phyloP scores from a whole-genome alignment of 306 rosid genomes.

The Medicago lupulina region DNA sequence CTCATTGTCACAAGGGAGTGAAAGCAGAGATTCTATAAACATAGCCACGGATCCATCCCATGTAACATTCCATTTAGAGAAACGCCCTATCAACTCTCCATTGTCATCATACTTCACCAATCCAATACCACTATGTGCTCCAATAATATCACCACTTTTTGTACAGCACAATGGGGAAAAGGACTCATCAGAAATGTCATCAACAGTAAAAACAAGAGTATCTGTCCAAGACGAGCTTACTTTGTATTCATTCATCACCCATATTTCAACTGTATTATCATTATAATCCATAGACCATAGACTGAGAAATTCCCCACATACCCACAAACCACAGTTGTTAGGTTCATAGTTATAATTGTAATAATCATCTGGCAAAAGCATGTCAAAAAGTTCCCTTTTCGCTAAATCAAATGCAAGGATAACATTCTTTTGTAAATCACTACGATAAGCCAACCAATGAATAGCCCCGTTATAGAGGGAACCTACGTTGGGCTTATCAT shows the following conservation, averaged over 20 bases:
- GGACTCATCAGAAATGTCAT: not conserved
- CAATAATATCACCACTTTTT: slow-evolving; percentile 32
- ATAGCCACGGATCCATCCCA: not conserved
- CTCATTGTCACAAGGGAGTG: slow-evolving; percentile 17
- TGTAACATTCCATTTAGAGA: not conserved
- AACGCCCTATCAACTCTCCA: slow-evolving; percentile 23
- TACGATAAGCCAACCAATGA: not conserved
- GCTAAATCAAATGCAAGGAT: slow-evolving; percentile 36
- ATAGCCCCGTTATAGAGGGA: not conserved
- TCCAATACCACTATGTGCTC: not conserved
- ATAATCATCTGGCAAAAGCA: not conserved
- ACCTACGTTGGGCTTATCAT: not conserved
- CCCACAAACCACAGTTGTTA: not conserved
- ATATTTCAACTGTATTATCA: not conserved
- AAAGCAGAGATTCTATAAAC: slow-evolving; percentile 34
- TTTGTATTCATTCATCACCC: slow-evolving; percentile 42
- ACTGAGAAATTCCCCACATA: slow-evolving; percentile 28
- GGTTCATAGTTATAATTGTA: not conserved
- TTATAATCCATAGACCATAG: not conserved
- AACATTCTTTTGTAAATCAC: not conserved
- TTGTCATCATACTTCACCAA: slow-evolving; percentile 29
- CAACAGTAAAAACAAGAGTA: not conserved
- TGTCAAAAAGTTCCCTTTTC: slow-evolving; percentile 3
- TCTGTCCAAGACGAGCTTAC: slow-evolving; percentile 42
- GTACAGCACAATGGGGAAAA: slow-evolving; percentile 3